A percentile compares a stretch with the other conserved stretches of the same genome.
Conservation (phyloP, 257 asterid genomes). For the Lycium ferocissimum region DNA sequence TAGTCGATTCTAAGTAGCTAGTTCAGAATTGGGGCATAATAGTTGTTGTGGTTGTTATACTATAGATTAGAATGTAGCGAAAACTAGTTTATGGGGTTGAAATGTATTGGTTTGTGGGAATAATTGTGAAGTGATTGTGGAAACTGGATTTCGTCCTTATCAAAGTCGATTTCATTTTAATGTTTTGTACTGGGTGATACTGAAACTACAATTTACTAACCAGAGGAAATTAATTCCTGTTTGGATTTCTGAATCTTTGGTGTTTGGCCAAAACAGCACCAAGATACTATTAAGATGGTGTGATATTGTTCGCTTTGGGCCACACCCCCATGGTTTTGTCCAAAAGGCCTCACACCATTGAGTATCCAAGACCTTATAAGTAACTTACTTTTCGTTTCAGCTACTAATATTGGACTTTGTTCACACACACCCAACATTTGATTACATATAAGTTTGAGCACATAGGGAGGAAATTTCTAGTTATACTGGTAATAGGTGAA, state of each 20-base stretch:
- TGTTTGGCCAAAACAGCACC: no score
- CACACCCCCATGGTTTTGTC: no score
- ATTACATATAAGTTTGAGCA: no score
- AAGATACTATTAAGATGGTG: no score
- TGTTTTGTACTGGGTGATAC: not conserved
- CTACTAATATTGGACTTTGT: no score
- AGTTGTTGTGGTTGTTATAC: not conserved
- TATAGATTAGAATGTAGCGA: not conserved
- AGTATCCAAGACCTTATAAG: no score
- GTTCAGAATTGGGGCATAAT: not conserved
- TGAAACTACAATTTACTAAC: not conserved
- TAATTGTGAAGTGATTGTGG: not conserved
- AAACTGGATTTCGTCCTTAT: not conserved
- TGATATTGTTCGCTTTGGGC: no score
- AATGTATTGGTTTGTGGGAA: not conserved
- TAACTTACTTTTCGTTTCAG: no score
- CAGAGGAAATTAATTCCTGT: not conserved
- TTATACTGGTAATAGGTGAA: not conserved
- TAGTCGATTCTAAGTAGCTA: not conserved
- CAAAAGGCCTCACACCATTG: no score
- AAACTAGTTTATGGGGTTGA: not conserved
- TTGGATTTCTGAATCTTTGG: not conserved
- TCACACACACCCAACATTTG: no score
- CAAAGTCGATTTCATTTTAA: not conserved
- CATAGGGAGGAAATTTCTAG: not conserved